Percentiles rank a stretch among this genome's conserved stretches.
These are phyloP conservation scores for Malus fusca DNA, from an alignment of 306 rosid species.

Conservation along the genomic window DNA sequence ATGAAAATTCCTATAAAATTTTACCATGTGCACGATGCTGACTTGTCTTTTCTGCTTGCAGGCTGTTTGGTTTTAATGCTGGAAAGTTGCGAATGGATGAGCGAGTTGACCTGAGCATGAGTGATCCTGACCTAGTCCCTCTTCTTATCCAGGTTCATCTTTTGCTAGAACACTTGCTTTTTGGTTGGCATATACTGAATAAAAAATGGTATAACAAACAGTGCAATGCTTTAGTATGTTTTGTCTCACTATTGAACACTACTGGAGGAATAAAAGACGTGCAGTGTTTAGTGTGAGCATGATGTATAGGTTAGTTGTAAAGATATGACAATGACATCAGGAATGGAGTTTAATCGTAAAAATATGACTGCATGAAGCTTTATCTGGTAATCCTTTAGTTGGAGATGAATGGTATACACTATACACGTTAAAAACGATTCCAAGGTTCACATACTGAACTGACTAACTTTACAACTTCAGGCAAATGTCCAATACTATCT, in stretches of 20 bases:
- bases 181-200: not conserved
- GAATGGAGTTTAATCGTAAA: not conserved
- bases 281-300: not conserved
- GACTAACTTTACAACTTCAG: not conserved
- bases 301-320: not conserved
- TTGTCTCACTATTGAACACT: not conserved
- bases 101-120: constrained; percentile 77
- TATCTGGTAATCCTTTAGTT: not conserved
- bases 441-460: not conserved
- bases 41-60: constrained; percentile 30
- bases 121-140: constrained; percentile 94
- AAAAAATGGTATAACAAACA: not conserved
- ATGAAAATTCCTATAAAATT: not conserved
- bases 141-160: constrained; percentile 74
- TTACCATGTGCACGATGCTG: not conserved
- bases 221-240: not conserved
- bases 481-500: not conserved
- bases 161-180: not conserved
- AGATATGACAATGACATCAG: not conserved
- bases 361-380: not conserved
- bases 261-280: not conserved
- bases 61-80: constrained; percentile 78
- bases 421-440: not conserved
- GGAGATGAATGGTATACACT: not conserved
- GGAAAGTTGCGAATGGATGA: constrained; percentile 88